Evolutionary conservation across 1,284 basidiomycete genomes (phyloP).

Genomic region (Fomitopsis schrenkii): DNA sequence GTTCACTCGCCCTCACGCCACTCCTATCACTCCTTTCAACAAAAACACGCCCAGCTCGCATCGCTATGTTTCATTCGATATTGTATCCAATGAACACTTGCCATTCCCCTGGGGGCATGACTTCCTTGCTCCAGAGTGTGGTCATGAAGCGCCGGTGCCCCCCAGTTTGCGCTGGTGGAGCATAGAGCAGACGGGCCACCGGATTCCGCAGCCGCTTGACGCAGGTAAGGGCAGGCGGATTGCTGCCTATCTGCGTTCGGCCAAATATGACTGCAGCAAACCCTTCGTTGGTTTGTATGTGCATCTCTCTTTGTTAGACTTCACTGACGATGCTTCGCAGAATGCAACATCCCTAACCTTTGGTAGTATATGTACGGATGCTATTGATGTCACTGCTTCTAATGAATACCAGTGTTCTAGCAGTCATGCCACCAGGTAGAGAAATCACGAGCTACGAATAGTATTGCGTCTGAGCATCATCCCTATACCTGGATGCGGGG

Average conservation of each 20-base stretch:
- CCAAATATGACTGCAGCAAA: background rate
- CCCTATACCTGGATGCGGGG: too few species aligned
- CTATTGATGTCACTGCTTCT: too few species aligned
- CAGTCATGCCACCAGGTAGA: too few species aligned
- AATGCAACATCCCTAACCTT: background rate
- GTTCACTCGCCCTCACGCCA: too few species aligned
- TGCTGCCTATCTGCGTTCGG: background rate
- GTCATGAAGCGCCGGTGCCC: background rate
- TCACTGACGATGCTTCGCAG: background rate
- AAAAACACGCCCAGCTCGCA: background rate
- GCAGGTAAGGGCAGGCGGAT: background rate
- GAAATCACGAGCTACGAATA: too few species aligned
- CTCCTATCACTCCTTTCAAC: too few species aligned
- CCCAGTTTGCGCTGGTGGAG: background rate
- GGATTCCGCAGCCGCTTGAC: background rate
- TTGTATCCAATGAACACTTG: background rate
- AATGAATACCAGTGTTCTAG: too few species aligned
- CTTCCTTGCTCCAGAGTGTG: background rate
- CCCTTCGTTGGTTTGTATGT: background rate
- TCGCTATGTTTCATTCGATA: background rate
- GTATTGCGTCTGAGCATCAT: too few species aligned
- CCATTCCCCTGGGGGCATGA: background rate
- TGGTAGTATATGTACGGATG: too few species aligned
- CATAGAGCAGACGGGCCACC: background rate
- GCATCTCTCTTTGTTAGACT: background rate